Evolutionary conservation across 805 yeast species (phyloP).

Genomic region (Candida qinlingensis): DNA sequence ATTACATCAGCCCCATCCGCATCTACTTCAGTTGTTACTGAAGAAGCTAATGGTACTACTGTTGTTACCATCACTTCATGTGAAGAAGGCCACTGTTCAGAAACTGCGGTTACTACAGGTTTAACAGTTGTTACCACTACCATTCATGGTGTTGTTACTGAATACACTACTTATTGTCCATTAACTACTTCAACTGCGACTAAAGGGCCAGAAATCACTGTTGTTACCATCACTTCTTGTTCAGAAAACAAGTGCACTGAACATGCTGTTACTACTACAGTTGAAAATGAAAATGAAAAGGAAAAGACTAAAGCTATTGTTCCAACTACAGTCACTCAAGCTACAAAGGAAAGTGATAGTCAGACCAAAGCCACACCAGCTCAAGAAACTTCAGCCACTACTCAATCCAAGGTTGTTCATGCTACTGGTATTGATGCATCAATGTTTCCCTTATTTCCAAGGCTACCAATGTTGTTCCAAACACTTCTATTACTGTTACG

Average conservation of each 20-base stretch:
- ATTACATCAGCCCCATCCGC: not conserved
- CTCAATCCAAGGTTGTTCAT: not conserved
- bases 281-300: not conserved
- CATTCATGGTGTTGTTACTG: not conserved
- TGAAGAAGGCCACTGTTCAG: not conserved
- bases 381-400: not conserved
- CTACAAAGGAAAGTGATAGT: no score
- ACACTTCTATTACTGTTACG: not conserved
- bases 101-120: not conserved
- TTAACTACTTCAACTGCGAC: not conserved
- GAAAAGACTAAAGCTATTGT: not conserved
- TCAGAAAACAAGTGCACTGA: not conserved
- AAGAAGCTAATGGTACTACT: not conserved
- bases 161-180: constrained; percentile 3
- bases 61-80: not conserved
- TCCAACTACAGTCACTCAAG: not conserved
- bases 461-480: constrained; percentile 1
- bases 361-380: not conserved
- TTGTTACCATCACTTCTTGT: constrained; percentile 1
- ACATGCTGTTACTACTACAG: not conserved
- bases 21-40: not conserved
- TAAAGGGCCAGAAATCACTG: not conserved
- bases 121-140: not conserved
- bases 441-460: not conserved
- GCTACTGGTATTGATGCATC: no score